Conservation (phyloP, 2,329 filamentous ascomycete species). For the Fusarium miscanthi region DNA sequence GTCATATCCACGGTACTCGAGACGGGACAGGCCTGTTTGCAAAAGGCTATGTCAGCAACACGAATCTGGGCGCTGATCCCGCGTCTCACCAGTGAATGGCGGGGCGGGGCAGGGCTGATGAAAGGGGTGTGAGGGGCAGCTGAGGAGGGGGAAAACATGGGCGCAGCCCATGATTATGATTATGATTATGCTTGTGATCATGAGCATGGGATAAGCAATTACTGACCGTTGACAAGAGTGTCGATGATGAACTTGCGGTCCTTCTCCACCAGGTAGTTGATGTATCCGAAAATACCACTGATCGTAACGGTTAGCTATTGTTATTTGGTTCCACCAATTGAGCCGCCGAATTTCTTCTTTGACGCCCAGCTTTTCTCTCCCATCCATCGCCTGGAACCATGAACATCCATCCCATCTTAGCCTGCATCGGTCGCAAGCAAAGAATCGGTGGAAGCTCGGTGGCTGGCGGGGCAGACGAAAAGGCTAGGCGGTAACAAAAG, state of each 20-base stretch:
- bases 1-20: conserved; percentile 99
- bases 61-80: conserved; percentile 36
- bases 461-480: conserved; percentile 1
- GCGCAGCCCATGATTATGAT: neutral
- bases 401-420: conserved; percentile 17
- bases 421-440: conserved; percentile 29
- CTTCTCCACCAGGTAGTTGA: conserved; percentile 99
- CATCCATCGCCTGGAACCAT: conserved; percentile 11
- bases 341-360: conserved; percentile 6
- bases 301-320: conserved; percentile 44
- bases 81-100: conserved; percentile 44
- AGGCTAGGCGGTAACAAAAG: conserved; percentile 23
- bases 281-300: conserved; percentile 97
- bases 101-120: conserved; percentile 41
- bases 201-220: conserved; percentile 23
- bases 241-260: conserved; percentile 96
- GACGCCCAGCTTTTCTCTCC: conserved; percentile 7
- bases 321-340: conserved; percentile 34
- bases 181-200: neutral
- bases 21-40: conserved; percentile 82
- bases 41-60: conserved; percentile 46
- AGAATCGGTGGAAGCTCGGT: conserved; percentile 31
- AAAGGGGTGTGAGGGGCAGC: conserved; percentile 34
- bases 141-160: conserved; percentile 28
- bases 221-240: conserved; percentile 93